Evolutionary conservation across 352 stramenopile species (phyloP).

Genomic region (Phytophthora agathidicida): DNA sequence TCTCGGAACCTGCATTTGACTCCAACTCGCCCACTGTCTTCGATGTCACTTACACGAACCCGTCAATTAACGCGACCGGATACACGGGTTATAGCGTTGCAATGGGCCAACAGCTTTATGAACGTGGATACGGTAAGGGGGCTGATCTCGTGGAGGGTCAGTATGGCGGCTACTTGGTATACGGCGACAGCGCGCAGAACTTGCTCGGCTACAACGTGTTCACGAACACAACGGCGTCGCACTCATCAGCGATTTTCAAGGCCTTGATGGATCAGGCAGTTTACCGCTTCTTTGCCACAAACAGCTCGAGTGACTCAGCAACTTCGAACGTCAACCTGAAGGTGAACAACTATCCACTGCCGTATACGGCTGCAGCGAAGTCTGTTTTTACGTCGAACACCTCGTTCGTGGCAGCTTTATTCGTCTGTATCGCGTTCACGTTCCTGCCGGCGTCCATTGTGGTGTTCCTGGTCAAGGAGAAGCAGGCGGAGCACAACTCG

Average conservation of each 20-base stretch:
- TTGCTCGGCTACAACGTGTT: constrained; percentile 62
- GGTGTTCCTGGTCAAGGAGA: constrained; percentile 95
- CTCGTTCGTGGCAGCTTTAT: constrained; percentile 66
- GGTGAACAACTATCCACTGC: constrained; percentile 54
- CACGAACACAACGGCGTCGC: constrained; percentile 52
- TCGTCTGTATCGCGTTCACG: constrained; percentile 90
- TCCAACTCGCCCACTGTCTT: constrained; percentile 52
- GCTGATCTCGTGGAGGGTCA: constrained; percentile 29
- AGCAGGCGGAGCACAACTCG: constrained; percentile 85
- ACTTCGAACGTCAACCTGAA: constrained; percentile 30
- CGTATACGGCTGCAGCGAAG: constrained; percentile 37
- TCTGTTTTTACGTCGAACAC: constrained; percentile 38
- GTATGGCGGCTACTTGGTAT: constrained; percentile 49
- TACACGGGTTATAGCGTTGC: constrained; percentile 41
- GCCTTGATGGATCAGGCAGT: constrained; percentile 55
- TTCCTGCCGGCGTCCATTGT: constrained; percentile 91
- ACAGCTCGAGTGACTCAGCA: constrained; percentile 10
- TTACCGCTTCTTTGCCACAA: constrained; percentile 50
- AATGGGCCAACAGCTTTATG: constrained; percentile 47
- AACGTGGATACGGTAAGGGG: constrained; percentile 42
- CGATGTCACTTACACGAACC: constrained; percentile 47
- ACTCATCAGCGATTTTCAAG: constrained; percentile 57
- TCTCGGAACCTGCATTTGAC: constrained; percentile 27
- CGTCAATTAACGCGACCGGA: constrained; percentile 43
- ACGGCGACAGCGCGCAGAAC: constrained; percentile 38